Evolutionary conservation across 768 basidiomycete species (phyloP), one percentile per base, ranked within the genome.

Genomic region (Crucibulum laeve): DNA sequence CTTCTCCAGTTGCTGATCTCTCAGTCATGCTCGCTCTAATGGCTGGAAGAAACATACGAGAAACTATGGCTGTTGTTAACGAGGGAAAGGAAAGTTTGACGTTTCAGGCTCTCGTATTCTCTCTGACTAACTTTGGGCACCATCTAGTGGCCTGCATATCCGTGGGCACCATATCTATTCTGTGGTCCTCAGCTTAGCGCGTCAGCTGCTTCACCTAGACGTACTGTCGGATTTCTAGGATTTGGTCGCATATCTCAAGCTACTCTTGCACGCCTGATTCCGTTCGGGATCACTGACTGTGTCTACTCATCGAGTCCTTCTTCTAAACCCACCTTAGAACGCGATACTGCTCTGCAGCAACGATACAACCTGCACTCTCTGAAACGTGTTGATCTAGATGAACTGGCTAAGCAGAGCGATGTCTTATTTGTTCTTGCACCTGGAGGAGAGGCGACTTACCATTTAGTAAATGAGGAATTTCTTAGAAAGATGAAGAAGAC

Each of bases 221-320:
- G 84, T 33, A 94, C 84, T 1, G 79, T 84, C 2, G 93, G 91
- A 1, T 96, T 98, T 67, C 71, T 98, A 24, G 96, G 96, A 10
- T 97, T 98, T 53, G 95, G 95, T 4, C 81, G 95, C 19, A 98
- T 98, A 53, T 82, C 92, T 0, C 90, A 93, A 54, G 85, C 85
- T 17, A 87, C 86, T 0, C 76, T 95, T 32, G 62, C 74, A 1
- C 82, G 95, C 3, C 76, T 97, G 26, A 65, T 87, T 7, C 80
- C 88, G 1, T 97, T 97, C 58, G 91, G 87, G 19, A 73, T 91
- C 55, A 85, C 80, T 0, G 69, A 79, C 52, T 83, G 81, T 50
- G 50, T 94, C 33, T 95, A 92, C 64, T 60, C 74, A 4, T 70
- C 74, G 5, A 80, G 75, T 48, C 78, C 85, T 0, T 59, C 70